A percentile compares a stretch with the other conserved stretches of the same genome.
Conservation (phyloP, 768 basidiomycete genomes). For the Leccinum variicolor region DNA sequence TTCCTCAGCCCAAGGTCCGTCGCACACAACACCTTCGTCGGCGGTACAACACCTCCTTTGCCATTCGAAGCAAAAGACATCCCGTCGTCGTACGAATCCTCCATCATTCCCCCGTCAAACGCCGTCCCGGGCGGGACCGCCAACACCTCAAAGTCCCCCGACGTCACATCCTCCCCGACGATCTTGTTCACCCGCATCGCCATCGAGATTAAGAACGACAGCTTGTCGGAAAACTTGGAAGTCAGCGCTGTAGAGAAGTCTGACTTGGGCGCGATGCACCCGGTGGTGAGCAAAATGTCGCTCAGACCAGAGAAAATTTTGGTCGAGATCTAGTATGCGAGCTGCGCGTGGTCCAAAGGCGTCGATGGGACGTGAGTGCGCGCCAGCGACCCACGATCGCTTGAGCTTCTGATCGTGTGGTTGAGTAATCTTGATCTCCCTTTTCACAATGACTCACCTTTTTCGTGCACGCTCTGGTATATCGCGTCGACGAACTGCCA, state of each 20-base stretch:
- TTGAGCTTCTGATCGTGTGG: constrained; percentile 35
- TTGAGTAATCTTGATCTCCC: neutral
- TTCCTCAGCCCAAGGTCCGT: constrained; percentile 37
- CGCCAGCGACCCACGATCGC: constrained; percentile 45
- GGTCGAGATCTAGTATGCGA: constrained; percentile 21
- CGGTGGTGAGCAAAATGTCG: constrained; percentile 29
- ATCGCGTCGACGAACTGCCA: constrained; percentile 26
- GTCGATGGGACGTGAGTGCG: constrained; percentile 34
- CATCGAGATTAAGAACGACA: constrained; percentile 40
- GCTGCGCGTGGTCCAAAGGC: constrained; percentile 19
- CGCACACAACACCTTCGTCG: constrained; percentile 31
- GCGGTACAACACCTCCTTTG: neutral
- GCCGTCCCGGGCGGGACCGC: constrained; percentile 21
- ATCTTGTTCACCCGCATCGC: constrained; percentile 47
- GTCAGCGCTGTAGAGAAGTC: constrained; percentile 39
- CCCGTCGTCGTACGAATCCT: constrained; percentile 32
- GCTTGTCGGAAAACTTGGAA: constrained; percentile 41
- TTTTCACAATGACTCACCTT: constrained; percentile 27
- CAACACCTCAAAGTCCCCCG: constrained; percentile 31
- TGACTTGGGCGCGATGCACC: constrained; percentile 19
- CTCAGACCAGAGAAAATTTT: constrained; percentile 24
- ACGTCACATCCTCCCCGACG: constrained; percentile 29
- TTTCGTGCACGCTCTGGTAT: constrained; percentile 33
- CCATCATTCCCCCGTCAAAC: constrained; percentile 28
- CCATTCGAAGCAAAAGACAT: constrained; percentile 1